These are phyloP conservation scores for Glebionis coronaria DNA, from an alignment of 129 eudicot genomes.

Conservation along the genomic window DNA sequence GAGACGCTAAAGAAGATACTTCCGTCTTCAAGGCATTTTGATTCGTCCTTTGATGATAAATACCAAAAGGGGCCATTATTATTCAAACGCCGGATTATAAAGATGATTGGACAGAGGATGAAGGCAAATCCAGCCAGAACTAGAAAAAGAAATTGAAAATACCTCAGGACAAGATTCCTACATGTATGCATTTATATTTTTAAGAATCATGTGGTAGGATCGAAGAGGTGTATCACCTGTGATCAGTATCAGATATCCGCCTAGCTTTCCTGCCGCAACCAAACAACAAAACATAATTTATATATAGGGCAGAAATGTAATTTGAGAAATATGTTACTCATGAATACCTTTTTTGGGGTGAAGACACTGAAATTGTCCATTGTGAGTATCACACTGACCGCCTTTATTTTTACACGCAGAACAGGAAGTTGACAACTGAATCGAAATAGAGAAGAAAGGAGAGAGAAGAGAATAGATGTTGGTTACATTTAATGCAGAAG, in stretches of 20 bases:
- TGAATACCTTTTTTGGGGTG: no score
- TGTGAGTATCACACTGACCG: neutral
- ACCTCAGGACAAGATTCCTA: slow-evolving; percentile 3
- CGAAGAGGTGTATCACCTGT: slow-evolving; percentile 11
- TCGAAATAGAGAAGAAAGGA: no score
- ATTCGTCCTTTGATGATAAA: slow-evolving; percentile 20
- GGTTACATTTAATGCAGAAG: neutral
- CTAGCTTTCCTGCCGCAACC: neutral
- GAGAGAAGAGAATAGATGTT: neutral
- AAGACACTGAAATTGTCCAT: no score
- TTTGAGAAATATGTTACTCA: neutral
- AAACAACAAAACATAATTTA: slow-evolving; percentile 7
- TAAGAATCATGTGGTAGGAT: neutral
- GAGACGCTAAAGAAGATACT: slow-evolving; percentile 38
- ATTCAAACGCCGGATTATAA: slow-evolving; percentile 29
- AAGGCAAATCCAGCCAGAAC: slow-evolving; percentile 31
- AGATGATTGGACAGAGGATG: slow-evolving; percentile 22
- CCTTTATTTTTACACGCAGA: neutral
- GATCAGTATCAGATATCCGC: neutral
- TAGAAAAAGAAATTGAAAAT: slow-evolving; percentile 22
- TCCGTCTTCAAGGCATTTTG: slow-evolving; percentile 33
- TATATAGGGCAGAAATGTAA: neutral
- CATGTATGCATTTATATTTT: neutral
- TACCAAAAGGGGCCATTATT: slow-evolving; percentile 23
- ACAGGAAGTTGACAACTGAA: slow-evolving; percentile 6